phyloP scores from a whole-genome alignment of 2,329 filamentous ascomycete genomes.

The Talaromyces sp. region DNA sequence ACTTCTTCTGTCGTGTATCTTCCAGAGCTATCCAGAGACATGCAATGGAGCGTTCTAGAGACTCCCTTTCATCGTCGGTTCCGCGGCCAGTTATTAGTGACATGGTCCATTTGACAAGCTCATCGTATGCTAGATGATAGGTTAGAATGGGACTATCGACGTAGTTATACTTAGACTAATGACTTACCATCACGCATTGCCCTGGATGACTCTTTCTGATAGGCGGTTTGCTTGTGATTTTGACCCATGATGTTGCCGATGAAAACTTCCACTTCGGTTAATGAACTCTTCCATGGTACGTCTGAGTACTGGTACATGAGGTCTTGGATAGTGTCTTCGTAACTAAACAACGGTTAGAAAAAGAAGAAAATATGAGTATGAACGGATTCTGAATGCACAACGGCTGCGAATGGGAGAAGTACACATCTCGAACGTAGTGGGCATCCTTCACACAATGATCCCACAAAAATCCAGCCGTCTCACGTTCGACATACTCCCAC shows the following conservation, averaged over 20 bases:
- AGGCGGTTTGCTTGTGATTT: constrained; percentile 25
- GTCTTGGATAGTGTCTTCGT: constrained; percentile 45
- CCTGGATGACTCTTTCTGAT: constrained; percentile 28
- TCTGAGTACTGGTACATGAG: constrained; percentile 40
- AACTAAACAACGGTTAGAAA: constrained; percentile 37
- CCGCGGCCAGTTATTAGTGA: constrained; percentile 26
- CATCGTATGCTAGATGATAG: constrained; percentile 25
- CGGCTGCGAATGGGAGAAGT: constrained; percentile 3
- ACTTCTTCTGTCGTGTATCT: background rate
- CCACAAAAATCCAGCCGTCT: constrained; percentile 28
- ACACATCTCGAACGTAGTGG: constrained; percentile 26
- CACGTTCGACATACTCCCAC: constrained; percentile 22
- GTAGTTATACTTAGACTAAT: background rate
- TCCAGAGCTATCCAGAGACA: constrained; percentile 27
- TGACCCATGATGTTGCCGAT: constrained; percentile 54
- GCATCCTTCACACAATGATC: constrained; percentile 24
- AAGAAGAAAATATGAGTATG: background rate
- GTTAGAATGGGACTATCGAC: background rate
- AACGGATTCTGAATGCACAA: background rate
- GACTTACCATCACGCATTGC: constrained; percentile 27
- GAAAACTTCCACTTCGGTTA: constrained; percentile 56
- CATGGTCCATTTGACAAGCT: constrained; percentile 25
- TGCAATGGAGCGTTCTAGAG: constrained; percentile 30
- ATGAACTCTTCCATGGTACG: constrained; percentile 50
- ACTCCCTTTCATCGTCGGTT: constrained; percentile 23